Conservation (phyloP, 2,329 filamentous ascomycete genomes). For the Xylaria sp. region DNA sequence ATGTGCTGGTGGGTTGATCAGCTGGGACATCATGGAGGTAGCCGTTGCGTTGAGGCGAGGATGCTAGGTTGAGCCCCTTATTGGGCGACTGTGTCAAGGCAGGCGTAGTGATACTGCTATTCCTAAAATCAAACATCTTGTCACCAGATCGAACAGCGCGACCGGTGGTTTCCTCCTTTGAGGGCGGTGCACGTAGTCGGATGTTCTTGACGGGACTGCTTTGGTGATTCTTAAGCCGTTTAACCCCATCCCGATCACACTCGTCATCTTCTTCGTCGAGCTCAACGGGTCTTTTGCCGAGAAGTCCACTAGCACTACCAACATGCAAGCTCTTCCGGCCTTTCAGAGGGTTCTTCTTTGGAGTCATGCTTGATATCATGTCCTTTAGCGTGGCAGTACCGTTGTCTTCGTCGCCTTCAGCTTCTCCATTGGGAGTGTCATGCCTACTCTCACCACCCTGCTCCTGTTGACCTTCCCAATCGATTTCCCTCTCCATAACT, state of each 20-base stretch:
- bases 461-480: conserved; percentile 66
- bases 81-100: conserved; percentile 55
- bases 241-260: conserved; percentile 65
- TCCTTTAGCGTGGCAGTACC: conserved; percentile 72
- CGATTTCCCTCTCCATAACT: conserved; percentile 65
- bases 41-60: conserved; percentile 62
- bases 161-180: conserved; percentile 69
- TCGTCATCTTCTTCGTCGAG: conserved; percentile 68
- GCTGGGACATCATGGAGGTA: conserved; percentile 61
- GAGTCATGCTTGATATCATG: conserved; percentile 79
- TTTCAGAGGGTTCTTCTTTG: conserved; percentile 70
- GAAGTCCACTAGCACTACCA: conserved; percentile 72
- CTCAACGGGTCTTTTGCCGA: conserved; percentile 76
- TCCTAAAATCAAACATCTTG: conserved; percentile 52
- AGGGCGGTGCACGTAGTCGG: conserved; percentile 70
- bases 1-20: conserved; percentile 50
- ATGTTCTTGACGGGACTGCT: conserved; percentile 79
- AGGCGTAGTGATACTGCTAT: conserved; percentile 46
- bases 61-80: conserved; percentile 48
- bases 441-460: conserved; percentile 65
- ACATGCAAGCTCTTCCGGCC: conserved; percentile 79
- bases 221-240: conserved; percentile 73
- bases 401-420: conserved; percentile 62
- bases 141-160: conserved; percentile 58
- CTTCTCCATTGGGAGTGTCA: conserved; percentile 60